Evolutionary conservation across 2,329 filamentous ascomycete genomes (phyloP).

Genomic region (Fusarium sp.): DNA sequence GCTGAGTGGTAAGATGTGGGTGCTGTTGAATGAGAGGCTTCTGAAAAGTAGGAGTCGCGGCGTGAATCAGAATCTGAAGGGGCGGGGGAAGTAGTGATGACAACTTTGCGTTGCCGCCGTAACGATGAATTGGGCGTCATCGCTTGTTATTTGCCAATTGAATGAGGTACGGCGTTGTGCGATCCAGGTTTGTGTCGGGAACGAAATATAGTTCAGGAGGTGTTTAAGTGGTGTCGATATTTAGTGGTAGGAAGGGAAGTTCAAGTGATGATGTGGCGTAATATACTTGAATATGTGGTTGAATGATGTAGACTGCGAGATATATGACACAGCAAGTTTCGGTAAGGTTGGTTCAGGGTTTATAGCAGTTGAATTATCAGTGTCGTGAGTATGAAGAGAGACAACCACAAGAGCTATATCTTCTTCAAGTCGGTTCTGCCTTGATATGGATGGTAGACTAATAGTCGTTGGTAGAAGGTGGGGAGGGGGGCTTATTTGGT

Average conservation of each 20-base stretch:
- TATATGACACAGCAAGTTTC: slow-evolving; percentile 30
- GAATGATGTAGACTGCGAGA: slow-evolving; percentile 24
- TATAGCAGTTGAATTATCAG: slow-evolving; percentile 3
- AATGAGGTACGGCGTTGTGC: not conserved
- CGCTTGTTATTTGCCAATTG: slow-evolving; percentile 21
- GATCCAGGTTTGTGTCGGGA: slow-evolving; percentile 14
- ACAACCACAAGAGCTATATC: slow-evolving; percentile 43
- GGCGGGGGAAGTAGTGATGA: slow-evolving; percentile 44
- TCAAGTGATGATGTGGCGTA: slow-evolving; percentile 8
- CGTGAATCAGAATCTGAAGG: slow-evolving; percentile 46
- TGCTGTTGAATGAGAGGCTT: slow-evolving; percentile 47
- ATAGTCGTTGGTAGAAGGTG: slow-evolving; percentile 39
- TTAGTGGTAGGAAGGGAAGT: slow-evolving; percentile 11
- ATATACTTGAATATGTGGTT: slow-evolving; percentile 14
- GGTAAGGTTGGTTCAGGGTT: slow-evolving; percentile 1
- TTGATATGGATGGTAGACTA: slow-evolving; percentile 44
- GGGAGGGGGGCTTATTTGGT: slow-evolving; percentile 48
- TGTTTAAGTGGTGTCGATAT: slow-evolving; percentile 31
- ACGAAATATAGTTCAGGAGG: slow-evolving; percentile 11
- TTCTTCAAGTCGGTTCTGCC: slow-evolving; percentile 41
- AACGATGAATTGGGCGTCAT: slow-evolving; percentile 41
- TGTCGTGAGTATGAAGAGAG: slow-evolving; percentile 17
- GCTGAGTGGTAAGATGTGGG: slow-evolving; percentile 47
- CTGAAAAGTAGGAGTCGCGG: slow-evolving; percentile 48
- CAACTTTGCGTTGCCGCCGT: slow-evolving; percentile 45